Base-by-base conservation (phyloP, 306 rosid genomes). In the Cercis canadensis region DNA sequence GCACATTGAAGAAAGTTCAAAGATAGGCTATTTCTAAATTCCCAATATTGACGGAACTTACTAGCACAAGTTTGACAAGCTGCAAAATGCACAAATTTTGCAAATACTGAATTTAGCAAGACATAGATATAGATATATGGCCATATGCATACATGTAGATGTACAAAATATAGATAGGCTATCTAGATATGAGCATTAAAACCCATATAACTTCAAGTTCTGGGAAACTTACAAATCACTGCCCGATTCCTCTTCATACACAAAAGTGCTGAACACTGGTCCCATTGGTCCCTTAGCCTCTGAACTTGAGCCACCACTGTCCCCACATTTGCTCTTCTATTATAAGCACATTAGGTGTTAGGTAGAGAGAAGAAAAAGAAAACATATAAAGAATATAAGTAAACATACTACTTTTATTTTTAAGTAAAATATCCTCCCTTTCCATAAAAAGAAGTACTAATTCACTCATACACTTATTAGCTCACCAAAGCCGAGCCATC, bases 221-320 rank as follows among this genome's bases (percentile, higher is more conserved):
- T 51, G 61, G 80, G 79, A 86, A 81, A 75, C 97, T 86, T 91
- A 95, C 99, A 75, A 77, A 70, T 95, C 97, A 81, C 55, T 82
- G 82, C 85, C 89, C 45, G 90, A 74, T 72, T 92, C 96, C 83
- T 92, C 98, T 83, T 91, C 99, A 39, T 91, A 80, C 36, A 89
- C 92, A 66, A 81, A 95, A 74, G 88, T 81, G 86, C 99, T 95
- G 84, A 95, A 95, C 50, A 95, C 99, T 8, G 99, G 99, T 43
- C 99, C 99, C 92, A 95, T 91, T n/a, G 96, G 77, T 63, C 92
- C 92, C 56, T 64, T 89, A 9, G 89, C 77, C 47, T 90, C 92
- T 16, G 79, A 67, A 77, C 83, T 82, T 74, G 59, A 2, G 55
- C 83, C 86, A 67, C 72, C 80, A 58, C 57, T 80, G 43, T 82